Evolutionary conservation across 257 asterid genomes (phyloP).

Genomic region (Solanum piurae): DNA sequence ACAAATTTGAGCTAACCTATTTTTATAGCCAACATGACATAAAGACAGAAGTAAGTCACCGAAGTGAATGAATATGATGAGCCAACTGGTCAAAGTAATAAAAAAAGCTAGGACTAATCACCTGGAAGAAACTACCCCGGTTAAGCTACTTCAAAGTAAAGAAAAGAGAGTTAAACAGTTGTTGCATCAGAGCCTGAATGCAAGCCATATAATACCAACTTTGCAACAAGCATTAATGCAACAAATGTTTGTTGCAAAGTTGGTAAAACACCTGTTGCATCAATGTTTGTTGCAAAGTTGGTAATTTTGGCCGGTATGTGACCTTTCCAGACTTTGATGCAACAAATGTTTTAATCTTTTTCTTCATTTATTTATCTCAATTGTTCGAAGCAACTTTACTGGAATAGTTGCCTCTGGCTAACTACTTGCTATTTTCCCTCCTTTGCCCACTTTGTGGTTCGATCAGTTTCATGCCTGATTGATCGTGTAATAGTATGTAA

Average conservation of each 20-base stretch:
- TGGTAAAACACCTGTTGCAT: too few species aligned
- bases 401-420: background rate
- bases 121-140: background rate
- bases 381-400: background rate
- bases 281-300: too few species aligned
- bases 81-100: background rate
- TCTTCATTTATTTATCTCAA: background rate
- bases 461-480: conserved; percentile 9
- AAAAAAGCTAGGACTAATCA: background rate
- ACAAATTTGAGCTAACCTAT: background rate
- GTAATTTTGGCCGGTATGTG: background rate
- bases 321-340: background rate
- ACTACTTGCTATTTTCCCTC: background rate
- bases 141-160: background rate
- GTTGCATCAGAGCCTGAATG: background rate
- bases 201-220: background rate
- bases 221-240: background rate
- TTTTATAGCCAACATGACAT: background rate
- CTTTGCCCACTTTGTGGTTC: conserved; percentile 11
- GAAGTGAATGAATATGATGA: background rate
- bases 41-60: background rate
- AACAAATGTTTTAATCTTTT: too few species aligned
- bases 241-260: too few species aligned
- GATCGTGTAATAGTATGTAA: conserved; percentile 22
- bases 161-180: background rate